Percentiles rank a stretch among this genome's conserved stretches.
Evolutionary conservation across 2,329 filamentous ascomycete genomes (phyloP).

Genomic region (Sphaceloma murrayae): DNA sequence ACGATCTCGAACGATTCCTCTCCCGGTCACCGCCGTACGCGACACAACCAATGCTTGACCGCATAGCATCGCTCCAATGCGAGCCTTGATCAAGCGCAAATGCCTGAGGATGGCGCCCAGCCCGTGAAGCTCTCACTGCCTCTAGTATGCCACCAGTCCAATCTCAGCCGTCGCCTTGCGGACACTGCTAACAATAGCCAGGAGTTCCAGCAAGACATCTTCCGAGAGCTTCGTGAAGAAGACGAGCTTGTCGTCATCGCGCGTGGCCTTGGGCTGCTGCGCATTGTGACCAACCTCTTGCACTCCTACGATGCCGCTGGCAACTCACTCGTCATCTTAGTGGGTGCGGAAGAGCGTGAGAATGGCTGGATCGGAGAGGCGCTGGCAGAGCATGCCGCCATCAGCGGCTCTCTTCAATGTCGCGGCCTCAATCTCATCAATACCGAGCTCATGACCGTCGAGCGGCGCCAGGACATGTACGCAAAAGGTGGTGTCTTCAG

Average conservation of each 20-base stretch:
- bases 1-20: no score
- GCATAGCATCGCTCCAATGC: not conserved
- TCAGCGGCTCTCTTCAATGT: conserved; percentile 72
- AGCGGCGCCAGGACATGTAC: conserved; percentile 85
- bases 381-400: conserved; percentile 85
- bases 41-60: not conserved
- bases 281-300: conserved; percentile 87
- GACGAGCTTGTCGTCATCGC: conserved; percentile 92
- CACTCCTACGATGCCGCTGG: conserved; percentile 95
- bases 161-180: conserved; percentile 18
- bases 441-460: conserved; percentile 83
- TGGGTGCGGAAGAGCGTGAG: conserved; percentile 84
- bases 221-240: conserved; percentile 77
- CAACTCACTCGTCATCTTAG: conserved; percentile 80
- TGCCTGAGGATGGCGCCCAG: conserved; percentile 21
- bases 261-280: conserved; percentile 81
- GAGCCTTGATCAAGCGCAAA: conserved; percentile 9
- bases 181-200: conserved; percentile 26
- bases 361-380: conserved; percentile 97
- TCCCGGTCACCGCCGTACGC: not conserved
- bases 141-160: conserved; percentile 48
- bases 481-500: conserved; percentile 82
- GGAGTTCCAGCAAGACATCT: conserved; percentile 91
- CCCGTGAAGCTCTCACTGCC: conserved; percentile 76
- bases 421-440: conserved; percentile 86